A percentile compares a stretch with the other conserved stretches of the same genome.
These are phyloP conservation scores for Thinopyrum elongatum DNA, from an alignment of 176 grass and related monocot species.

Conservation along the genomic window DNA sequence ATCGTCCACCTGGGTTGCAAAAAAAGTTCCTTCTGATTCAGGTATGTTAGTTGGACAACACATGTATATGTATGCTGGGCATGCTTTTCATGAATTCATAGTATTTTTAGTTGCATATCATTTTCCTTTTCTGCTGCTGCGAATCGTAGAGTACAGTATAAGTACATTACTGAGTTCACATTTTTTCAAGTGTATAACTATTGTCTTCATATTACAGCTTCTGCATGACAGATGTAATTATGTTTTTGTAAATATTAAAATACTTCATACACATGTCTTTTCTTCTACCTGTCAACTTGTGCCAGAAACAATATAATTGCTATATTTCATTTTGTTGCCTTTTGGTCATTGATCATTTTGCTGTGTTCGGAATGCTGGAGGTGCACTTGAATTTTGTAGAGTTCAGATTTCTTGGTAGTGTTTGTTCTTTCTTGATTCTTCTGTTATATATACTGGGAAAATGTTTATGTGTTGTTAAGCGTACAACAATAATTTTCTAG, in stretches of 20 bases:
- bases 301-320: neutral
- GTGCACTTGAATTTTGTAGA: neutral
- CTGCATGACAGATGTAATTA: neutral
- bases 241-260: neutral
- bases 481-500: neutral
- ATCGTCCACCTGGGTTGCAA: conserved; percentile 43
- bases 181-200: neutral
- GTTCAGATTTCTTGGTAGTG: neutral
- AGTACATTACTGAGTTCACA: neutral
- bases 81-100: neutral
- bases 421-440: neutral
- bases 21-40: conserved; percentile 78
- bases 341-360: neutral
- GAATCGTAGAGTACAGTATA: neutral
- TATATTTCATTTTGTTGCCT: neutral
- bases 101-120: neutral
- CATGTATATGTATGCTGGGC: neutral
- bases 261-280: neutral
- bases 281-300: neutral
- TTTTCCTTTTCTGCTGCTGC: neutral
- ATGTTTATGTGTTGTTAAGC: neutral
- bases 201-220: conserved; percentile 3
- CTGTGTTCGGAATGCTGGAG: neutral
- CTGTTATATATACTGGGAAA: neutral
- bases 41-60: conserved; percentile 38